Base-by-base conservation (phyloP, 768 basidiomycete species). In the Panellus pusillus region DNA sequence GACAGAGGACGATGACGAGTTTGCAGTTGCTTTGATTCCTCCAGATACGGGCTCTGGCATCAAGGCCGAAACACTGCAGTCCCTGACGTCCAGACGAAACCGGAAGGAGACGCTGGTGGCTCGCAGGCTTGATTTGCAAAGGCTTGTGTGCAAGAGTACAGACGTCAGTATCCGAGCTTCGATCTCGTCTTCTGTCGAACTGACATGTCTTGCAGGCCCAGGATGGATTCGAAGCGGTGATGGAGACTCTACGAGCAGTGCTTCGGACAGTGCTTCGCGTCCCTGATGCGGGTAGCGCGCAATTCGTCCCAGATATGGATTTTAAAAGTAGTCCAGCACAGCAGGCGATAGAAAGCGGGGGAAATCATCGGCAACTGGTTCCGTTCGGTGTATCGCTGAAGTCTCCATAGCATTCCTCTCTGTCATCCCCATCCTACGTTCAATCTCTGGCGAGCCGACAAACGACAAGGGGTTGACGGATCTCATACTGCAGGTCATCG, bases 381-480 rank as follows among this genome's bases (percentile, higher is more conserved):
- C 69, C 18, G 63, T 66, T 17, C 69, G 68, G 9, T 69, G 66
- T 46, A 71, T 82, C 19, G 66, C 78, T 32, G 75, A 80, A 44
- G 67, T 79, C 19, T 90, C 83, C 63, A 65, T 89, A 36, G 64
- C 77, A 15, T 81, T 89, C 60, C 73, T 91, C 27, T 74, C 86
- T 2, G 71, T 79, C 18, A 79, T 81, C n/a, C 86, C 87, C 17
- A 72, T 80, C 42, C 67, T 91, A 31, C 85, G 84, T 54, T 82
- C 83, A 12, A 64, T 75, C 6, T 78, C 79, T 2, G 79, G 74
- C 5, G 81, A 86, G 58, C 74, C 79, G 1, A 81, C 84, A 18
- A 81, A 81, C 20, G 86, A 91, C 62, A 79, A 77, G 63, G 75
- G 84, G 14, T 66, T 91, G 12, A 71, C 78, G 9, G 77, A 86